Percentiles rank a stretch among this genome's conserved stretches.
These are phyloP conservation scores for Fusarium coicis DNA, from an alignment of 2,329 filamentous ascomycete genomes.

Conservation along the genomic window DNA sequence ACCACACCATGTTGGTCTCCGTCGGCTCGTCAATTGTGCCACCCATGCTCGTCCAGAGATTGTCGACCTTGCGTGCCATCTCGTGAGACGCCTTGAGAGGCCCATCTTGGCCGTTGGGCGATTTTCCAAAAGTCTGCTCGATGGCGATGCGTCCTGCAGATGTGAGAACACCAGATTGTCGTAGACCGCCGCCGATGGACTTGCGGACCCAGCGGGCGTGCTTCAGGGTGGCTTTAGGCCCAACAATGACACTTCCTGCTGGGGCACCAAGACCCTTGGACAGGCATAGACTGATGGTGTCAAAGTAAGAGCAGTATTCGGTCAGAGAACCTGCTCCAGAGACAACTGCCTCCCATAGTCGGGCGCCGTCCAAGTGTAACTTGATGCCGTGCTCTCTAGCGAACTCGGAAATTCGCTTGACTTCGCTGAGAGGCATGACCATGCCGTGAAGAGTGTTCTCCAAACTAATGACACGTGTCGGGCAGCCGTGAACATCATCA, in stretches of 20 bases:
- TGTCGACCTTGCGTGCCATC: conserved; percentile 72
- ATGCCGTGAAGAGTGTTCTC: conserved; percentile 88
- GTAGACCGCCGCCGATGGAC: conserved; percentile 77
- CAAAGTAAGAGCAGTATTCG: conserved; percentile 75
- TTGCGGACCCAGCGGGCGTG: conserved; percentile 66
- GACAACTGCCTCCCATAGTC: conserved; percentile 83
- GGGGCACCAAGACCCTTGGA: conserved; percentile 86
- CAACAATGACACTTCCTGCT: conserved; percentile 79
- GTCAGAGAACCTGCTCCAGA: conserved; percentile 73
- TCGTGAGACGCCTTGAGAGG: conserved; percentile 69
- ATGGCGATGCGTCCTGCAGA: conserved; percentile 78
- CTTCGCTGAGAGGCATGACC: conserved; percentile 80
- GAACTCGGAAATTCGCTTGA: conserved; percentile 75
- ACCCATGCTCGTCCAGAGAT: conserved; percentile 76
- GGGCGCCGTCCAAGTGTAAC: conserved; percentile 82
- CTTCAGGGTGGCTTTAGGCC: conserved; percentile 51
- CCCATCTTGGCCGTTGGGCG: conserved; percentile 59
- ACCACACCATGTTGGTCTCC: conserved; percentile 94
- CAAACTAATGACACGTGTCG: conserved; percentile 82
- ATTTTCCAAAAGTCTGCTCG: conserved; percentile 56
- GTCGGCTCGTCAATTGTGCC: conserved; percentile 75
- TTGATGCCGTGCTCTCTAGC: conserved; percentile 71
- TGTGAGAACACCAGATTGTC: conserved; percentile 78
- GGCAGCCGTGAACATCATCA: conserved; percentile 80
- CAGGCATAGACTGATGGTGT: conserved; percentile 82